A percentile compares a stretch with the other conserved stretches of the same genome.
phyloP scores from a whole-genome alignment of 2,329 filamentous ascomycete species.

The Thielaviopsis musarum region DNA sequence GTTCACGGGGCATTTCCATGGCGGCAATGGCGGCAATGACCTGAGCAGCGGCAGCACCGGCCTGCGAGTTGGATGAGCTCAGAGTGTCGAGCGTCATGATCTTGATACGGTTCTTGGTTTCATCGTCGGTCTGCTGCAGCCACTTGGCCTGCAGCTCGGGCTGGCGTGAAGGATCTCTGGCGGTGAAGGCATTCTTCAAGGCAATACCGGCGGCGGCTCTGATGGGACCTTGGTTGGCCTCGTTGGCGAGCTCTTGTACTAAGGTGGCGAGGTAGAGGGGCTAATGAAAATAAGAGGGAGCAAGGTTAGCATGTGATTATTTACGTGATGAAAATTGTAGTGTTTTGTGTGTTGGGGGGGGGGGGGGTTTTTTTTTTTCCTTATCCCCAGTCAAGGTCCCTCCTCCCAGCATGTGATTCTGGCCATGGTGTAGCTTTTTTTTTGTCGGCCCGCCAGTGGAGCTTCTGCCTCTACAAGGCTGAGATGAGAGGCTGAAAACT shows the following conservation, averaged over 20 bases:
- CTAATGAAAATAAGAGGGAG: constrained; percentile 28
- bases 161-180: constrained; percentile 74
- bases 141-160: constrained; percentile 88
- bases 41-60: constrained; percentile 79
- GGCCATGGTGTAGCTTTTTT: background rate
- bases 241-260: constrained; percentile 86
- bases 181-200: constrained; percentile 94
- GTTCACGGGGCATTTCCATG: constrained; percentile 81
- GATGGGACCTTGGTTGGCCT: constrained; percentile 64
- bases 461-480: background rate
- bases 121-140: constrained; percentile 64
- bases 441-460: background rate
- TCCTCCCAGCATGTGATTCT: background rate
- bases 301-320: background rate
- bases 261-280: constrained; percentile 84
- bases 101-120: constrained; percentile 80
- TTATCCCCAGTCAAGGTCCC: no score
- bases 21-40: constrained; percentile 88
- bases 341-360: background rate
- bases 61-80: constrained; percentile 59
- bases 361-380: no score
- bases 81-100: constrained; percentile 78
- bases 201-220: constrained; percentile 90
- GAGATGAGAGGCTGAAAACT: background rate
- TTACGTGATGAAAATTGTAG: background rate